phyloP scores from a whole-genome alignment of 352 stramenopile genomes.

The Blastocystis sp. region DNA sequence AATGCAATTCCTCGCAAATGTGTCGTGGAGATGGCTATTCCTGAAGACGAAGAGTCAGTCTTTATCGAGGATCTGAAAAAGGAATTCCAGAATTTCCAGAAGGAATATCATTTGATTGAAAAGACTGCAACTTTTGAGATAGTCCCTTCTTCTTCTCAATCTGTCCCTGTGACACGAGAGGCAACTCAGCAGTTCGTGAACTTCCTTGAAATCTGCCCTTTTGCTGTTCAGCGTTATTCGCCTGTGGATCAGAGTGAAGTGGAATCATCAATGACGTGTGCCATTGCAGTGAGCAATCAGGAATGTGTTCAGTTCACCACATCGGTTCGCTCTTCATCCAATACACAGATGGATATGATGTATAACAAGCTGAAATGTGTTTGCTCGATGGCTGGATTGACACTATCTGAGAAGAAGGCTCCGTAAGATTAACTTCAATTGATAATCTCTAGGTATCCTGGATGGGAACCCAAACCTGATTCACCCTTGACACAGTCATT shows the following conservation, averaged over 20 bases:
- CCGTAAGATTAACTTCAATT: background rate
- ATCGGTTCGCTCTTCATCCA: conserved; percentile 14
- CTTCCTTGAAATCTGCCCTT: conserved; percentile 33
- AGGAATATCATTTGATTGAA: conserved; percentile 43
- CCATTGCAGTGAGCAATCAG: background rate
- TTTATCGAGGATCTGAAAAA: background rate
- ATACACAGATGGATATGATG: conserved; percentile 37
- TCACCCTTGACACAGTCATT: conserved; percentile 64
- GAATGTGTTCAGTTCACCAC: background rate
- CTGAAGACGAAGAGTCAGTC: background rate
- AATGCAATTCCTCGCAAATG: conserved; percentile 57
- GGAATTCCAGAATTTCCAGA: background rate
- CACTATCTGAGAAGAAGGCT: background rate
- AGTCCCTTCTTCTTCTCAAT: background rate
- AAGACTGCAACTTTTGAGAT: background rate
- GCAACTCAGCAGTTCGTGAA: background rate
- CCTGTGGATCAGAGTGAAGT: background rate
- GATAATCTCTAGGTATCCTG: conserved; percentile 64
- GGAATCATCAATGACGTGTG: conserved; percentile 42
- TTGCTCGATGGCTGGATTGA: background rate
- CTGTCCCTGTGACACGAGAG: background rate
- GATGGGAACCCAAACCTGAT: conserved; percentile 65
- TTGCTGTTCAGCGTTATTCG: conserved; percentile 26
- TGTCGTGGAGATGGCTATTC: conserved; percentile 3
- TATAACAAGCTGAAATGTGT: conserved; percentile 13